A percentile compares a stretch with the other conserved stretches of the same genome.
Conservation (phyloP, 805 yeast genomes). For the Clavispora phyllophila region DNA sequence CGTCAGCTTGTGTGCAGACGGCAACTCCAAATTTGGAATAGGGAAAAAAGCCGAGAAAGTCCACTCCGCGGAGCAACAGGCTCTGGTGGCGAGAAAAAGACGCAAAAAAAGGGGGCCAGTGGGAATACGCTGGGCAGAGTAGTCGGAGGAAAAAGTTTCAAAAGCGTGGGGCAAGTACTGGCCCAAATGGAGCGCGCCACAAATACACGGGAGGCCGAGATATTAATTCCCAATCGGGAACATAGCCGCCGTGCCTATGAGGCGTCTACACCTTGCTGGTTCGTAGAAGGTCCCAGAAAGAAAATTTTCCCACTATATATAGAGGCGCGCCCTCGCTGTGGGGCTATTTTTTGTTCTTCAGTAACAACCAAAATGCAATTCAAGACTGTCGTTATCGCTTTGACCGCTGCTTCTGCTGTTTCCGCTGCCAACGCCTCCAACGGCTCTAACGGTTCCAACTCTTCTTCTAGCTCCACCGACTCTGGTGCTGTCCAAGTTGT, state of each 20-base stretch:
- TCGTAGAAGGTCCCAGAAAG: neutral
- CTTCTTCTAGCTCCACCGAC: slow-evolving; percentile 30
- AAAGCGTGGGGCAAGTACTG: neutral
- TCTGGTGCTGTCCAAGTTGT: slow-evolving; percentile 50
- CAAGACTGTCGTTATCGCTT: slow-evolving; percentile 60
- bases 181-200: neutral
- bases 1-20: neutral
- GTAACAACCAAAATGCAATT: slow-evolving; percentile 54
- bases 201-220: neutral
- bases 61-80: too few relatives aligned
- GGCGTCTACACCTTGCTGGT: slow-evolving; percentile 1
- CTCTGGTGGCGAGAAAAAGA: neutral
- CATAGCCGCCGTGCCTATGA: neutral
- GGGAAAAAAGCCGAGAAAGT: neutral
- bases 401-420: slow-evolving; percentile 67
- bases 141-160: too few relatives aligned
- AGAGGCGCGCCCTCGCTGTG: slow-evolving; percentile 1
- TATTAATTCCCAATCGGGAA: neutral
- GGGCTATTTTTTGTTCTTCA: neutral
- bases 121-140: too few relatives aligned
- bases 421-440: slow-evolving; percentile 51
- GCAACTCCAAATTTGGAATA: neutral
- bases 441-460: slow-evolving; percentile 38
- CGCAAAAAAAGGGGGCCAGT: too few relatives aligned
- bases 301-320: slow-evolving; percentile 8